A percentile compares a stretch with the other conserved stretches of the same genome.
Conservation (phyloP, 257 asterid species). For the Salvia miltiorrhiza region DNA sequence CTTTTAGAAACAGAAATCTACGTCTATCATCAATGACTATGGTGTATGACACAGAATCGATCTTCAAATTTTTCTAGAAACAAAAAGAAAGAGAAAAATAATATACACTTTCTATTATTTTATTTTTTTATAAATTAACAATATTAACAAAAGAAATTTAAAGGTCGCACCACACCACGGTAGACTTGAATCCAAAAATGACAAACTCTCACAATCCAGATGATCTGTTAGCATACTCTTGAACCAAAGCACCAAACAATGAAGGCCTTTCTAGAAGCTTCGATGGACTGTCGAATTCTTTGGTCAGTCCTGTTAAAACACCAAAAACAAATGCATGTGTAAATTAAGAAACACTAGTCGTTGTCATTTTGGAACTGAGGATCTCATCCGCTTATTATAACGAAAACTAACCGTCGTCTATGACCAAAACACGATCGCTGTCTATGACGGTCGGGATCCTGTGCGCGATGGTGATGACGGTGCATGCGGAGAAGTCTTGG, state of each 20-base stretch:
- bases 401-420: constrained; percentile 63
- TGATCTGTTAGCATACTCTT: constrained; percentile 63
- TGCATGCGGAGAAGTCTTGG: constrained; percentile 55
- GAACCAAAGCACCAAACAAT: constrained; percentile 59
- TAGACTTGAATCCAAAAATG: too few relatives aligned
- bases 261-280: constrained; percentile 49
- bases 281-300: constrained; percentile 59
- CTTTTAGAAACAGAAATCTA: too few relatives aligned
- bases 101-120: too few relatives aligned
- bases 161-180: too few relatives aligned
- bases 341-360: background rate
- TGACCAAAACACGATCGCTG: constrained; percentile 56
- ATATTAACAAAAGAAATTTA: too few relatives aligned
- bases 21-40: too few relatives aligned
- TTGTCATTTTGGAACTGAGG: background rate
- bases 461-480: constrained; percentile 72
- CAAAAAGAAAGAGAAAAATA: too few relatives aligned
- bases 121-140: too few relatives aligned
- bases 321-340: background rate
- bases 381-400: background rate
- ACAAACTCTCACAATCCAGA: constrained; percentile 39
- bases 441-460: constrained; percentile 80
- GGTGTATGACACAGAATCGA: too few relatives aligned
- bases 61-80: too few relatives aligned
- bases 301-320: constrained; percentile 44